Evolutionary conservation across 768 basidiomycete species (phyloP).

Genomic region (Leccinum fibrillosum): DNA sequence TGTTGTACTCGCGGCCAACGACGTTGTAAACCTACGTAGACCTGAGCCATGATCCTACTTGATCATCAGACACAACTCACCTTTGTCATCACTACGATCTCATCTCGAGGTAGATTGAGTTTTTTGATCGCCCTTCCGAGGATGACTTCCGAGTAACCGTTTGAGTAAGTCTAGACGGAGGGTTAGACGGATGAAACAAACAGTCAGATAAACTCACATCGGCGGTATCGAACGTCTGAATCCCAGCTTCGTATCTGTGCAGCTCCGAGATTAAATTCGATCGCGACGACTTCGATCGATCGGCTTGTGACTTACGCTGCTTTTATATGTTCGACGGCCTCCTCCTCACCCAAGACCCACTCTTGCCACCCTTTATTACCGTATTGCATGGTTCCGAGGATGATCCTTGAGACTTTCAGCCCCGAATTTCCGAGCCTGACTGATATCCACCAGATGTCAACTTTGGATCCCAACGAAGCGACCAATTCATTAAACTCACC

Average conservation of each 20-base stretch:
- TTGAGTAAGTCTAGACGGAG: slow-evolving; percentile 51
- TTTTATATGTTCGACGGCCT: slow-evolving; percentile 44
- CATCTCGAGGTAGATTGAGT: slow-evolving; percentile 63
- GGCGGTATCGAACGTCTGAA: slow-evolving; percentile 36
- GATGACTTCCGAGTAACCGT: slow-evolving; percentile 62
- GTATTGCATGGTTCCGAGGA: slow-evolving; percentile 49
- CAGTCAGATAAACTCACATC: slow-evolving; percentile 20
- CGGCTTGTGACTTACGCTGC: slow-evolving; percentile 35
- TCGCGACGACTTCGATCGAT: not conserved
- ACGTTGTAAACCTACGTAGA: slow-evolving; percentile 41
- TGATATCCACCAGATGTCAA: slow-evolving; percentile 11
- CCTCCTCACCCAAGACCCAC: slow-evolving; percentile 50
- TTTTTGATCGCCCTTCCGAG: slow-evolving; percentile 72
- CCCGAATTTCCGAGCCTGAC: slow-evolving; percentile 47
- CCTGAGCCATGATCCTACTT: not conserved
- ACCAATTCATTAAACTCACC: slow-evolving; percentile 20
- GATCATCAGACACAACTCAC: slow-evolving; percentile 23
- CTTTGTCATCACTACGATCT: slow-evolving; percentile 79
- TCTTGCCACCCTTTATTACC: slow-evolving; percentile 47
- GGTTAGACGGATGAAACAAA: not conserved
- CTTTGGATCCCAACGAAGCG: not conserved
- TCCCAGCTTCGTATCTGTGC: slow-evolving; percentile 33
- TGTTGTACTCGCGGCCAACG: slow-evolving; percentile 19
- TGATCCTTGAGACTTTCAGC: slow-evolving; percentile 48
- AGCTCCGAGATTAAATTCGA: not conserved